phyloP scores from a whole-genome alignment of 2,329 filamentous ascomycete genomes.

The Metarhizium album region DNA sequence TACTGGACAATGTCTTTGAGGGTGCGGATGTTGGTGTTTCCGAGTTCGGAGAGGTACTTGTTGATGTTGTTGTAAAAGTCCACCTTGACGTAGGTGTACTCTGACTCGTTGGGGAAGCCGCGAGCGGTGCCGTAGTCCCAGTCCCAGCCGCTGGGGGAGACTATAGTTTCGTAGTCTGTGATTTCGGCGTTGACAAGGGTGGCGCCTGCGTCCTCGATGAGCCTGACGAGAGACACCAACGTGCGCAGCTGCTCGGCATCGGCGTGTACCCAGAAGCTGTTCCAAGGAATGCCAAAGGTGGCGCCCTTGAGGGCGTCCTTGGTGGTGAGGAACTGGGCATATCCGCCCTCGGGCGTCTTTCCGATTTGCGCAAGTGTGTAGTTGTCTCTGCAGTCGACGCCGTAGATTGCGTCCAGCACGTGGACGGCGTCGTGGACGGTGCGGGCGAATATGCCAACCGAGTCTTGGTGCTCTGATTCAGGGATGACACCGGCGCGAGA shows the following conservation, averaged over 20 bases:
- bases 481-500: slow-evolving; percentile 55
- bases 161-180: slow-evolving; percentile 47
- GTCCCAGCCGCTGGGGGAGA: slow-evolving; percentile 60
- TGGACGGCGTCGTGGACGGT: slow-evolving; percentile 60
- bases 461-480: slow-evolving; percentile 57
- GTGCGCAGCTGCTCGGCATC: slow-evolving; percentile 42
- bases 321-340: slow-evolving; percentile 43
- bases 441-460: slow-evolving; percentile 55
- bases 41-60: slow-evolving; percentile 50
- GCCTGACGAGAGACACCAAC: slow-evolving; percentile 34
- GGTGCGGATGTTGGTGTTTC: slow-evolving; percentile 47
- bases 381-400: slow-evolving; percentile 51
- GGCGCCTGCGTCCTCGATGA: slow-evolving; percentile 51
- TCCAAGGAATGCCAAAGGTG: slow-evolving; percentile 61
- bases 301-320: slow-evolving; percentile 47
- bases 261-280: slow-evolving; percentile 57
- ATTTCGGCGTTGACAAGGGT: slow-evolving; percentile 59
- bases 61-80: slow-evolving; percentile 56
- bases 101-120: slow-evolving; percentile 59
- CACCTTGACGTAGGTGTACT: slow-evolving; percentile 62
- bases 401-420: slow-evolving; percentile 57
- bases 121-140: slow-evolving; percentile 57
- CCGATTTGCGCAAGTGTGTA: slow-evolving; percentile 50
- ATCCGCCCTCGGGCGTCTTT: slow-evolving; percentile 44
- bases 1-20: slow-evolving; percentile 57